Evolutionary conservation across 2,329 filamentous ascomycete species (phyloP), one percentile per base, ranked within the genome.

Genomic region (Fusarium foetens): DNA sequence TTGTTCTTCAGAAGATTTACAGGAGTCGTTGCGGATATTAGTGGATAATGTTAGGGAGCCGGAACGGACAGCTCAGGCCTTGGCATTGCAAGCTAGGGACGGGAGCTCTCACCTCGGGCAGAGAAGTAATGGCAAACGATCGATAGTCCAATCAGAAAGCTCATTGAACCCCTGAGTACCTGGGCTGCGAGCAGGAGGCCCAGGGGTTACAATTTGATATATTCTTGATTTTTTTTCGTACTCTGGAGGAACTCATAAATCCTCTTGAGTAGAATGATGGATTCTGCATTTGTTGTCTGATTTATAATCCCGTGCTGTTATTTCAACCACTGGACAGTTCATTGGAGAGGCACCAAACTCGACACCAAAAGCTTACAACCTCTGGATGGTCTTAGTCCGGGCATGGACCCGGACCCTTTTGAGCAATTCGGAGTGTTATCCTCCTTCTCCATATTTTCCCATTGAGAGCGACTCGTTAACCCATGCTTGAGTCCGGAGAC

Each of bases 21-120:
- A 70, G 70, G 70, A 72, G 70, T 72, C 39, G 70, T 33, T 71
- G 70, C 66, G 66, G 61, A 48, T 55, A 67, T 68, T 71, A 71
- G 70, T 71, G 70, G 70, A 68, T 70, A 59, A 58, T 48, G 25
- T 45, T 49, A 64, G 48, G 53, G 33, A 46, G 33, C 48, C 36
- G n/a, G 54, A 49, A 53, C 65, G 55, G 48, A 45, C 63, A 62
- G 51, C 62, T 63, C 35, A 67, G 36, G 31, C 58, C 57, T 53
- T 64, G 23, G 36, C 41, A 55, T 51, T 29, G 16, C 19, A 64
- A 53, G 57, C 46, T 36, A 45, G 41, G 11, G 39, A 14, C 14
- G 14, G 39, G 42, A 68, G 55, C 48, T 68, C 46, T 68, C 46
- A 43, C 53, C 51, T 61, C 23, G 46, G 46, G 29, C 29, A 53